Base-by-base conservation (phyloP, 208 protist genomes). In the Leptomonas pyrrhocoris region DNA sequence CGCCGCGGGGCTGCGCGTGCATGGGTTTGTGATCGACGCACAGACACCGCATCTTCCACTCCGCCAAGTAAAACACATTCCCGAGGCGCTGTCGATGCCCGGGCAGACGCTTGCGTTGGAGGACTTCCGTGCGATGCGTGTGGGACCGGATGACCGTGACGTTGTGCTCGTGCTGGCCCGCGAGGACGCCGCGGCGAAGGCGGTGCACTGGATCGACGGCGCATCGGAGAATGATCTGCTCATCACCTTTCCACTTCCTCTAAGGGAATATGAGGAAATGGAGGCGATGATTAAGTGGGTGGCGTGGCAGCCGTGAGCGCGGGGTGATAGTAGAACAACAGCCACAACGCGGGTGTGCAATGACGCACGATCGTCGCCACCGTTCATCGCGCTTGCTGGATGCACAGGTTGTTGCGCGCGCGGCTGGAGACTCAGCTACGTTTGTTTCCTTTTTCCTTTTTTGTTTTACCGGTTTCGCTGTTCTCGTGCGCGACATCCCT, bases 71-170 rank as follows among this genome's bases (percentile, higher is more conserved):
- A 2, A 12, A 7, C 25, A 27, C 11, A 8, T 73, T 7, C 31
- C 49, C 27, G 56, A 53, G 6, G 84, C 75, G n/a, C 69, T 85
- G 28, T 42, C 67, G 42, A 66, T 77, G 67, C 80, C 72, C 63
- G 80, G 73, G 67, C 80, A 90, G 73, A 79, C 79, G 60, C 64
- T 86, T 2, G 75, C 84, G 60, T 73, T 90, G 71, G 84, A 86
- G 73, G 84, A 90, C 75, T 81, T 85, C 64, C 66, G 56, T n/a
- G 43, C 63, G n/a, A 54, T 84, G 55, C 72, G 45, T 18, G 77
- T 73, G 38, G 70, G 42, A 40, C 59, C 55, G 53, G 64, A 68
- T 31, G 63, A 42, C 16, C 45, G 62, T 31, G 73, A 68, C 36
- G 69, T 68, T 38, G 67, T 77, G 45, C 70, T 85, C 18, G 57